Base-by-base conservation (phyloP, 208 protist species). In the Acanthamoeba healyi region DNA sequence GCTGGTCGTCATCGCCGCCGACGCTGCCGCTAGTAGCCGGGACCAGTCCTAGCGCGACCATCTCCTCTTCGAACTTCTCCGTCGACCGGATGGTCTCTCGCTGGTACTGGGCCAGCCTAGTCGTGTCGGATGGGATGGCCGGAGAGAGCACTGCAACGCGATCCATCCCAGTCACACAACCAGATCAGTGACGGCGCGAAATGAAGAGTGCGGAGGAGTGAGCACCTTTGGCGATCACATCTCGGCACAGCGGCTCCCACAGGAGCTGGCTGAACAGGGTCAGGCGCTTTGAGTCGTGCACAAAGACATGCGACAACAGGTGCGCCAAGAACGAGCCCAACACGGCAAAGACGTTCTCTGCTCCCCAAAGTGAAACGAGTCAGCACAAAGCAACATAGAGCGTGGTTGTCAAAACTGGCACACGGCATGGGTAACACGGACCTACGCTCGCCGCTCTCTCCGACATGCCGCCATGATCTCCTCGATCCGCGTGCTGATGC, bases 111-210 rank as follows among this genome's bases (percentile, higher is more conserved):
- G 84, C 84, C 32, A 91, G 54, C 36, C 70, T 32, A 29, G n/a
- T 54, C 32, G 84, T 91, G 54, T 91, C 58, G 6, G 84, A 70
- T 5, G 84, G 84, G 32, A 91, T 91, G 54, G 84, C 58, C 42
- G 84, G 84, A 38, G 84, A 63, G 9, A 91, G 84, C 17, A 70
- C 84, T 91, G 49, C 67, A 7, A 44, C 2, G 17, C 67, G 51
- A 77, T 67, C 58, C 58, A 22, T 67, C 6, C 22, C 22, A 22
- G 2, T 19, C 19, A 49, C 44, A 49, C 51, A 22, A 58, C 51
- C 44, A 58, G 0, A 4, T 19, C 1, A 4, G 19, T n/a, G 19
- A 26, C 51, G 17, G 4, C 46, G 17, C 46, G 46, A 72, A 26
- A 63, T 63, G 56, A 4, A 32, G 26, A 29, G 29, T 74, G 29